phyloP scores from a whole-genome alignment of 2,329 filamentous ascomycete genomes.

The Anthostomella pinea region DNA sequence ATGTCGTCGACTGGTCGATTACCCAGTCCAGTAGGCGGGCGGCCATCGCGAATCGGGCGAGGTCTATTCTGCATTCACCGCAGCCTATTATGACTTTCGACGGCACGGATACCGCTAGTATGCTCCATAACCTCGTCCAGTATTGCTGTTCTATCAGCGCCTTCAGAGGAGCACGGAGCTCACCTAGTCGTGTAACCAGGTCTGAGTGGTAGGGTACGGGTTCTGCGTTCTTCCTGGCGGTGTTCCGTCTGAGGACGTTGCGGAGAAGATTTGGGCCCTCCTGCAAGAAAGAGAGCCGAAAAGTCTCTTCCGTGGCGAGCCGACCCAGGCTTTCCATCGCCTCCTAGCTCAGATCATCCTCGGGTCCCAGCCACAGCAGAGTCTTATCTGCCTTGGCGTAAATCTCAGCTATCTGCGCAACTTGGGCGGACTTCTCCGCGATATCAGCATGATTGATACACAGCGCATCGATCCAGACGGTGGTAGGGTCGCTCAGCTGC shows the following conservation, averaged over 20 bases:
- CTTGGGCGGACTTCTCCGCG: constrained; percentile 22
- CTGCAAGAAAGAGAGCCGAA: constrained; percentile 13
- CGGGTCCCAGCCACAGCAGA: constrained; percentile 19
- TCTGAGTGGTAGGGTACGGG: constrained; percentile 3
- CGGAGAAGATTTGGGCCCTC: constrained; percentile 3
- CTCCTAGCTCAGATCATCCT: constrained; percentile 17
- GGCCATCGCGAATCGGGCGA: constrained; percentile 18
- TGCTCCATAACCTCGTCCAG: constrained; percentile 21
- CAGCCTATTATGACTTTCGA: constrained; percentile 16
- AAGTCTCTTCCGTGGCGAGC: constrained; percentile 18
- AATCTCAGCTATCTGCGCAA: constrained; percentile 17
- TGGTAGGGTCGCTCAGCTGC: constrained; percentile 11
- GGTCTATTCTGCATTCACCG: constrained; percentile 13
- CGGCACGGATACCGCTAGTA: constrained; percentile 20
- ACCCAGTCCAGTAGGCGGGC: constrained; percentile 20
- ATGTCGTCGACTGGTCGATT: constrained; percentile 22
- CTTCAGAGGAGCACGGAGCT: constrained; percentile 17
- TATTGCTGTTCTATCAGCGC: constrained; percentile 20
- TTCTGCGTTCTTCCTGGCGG: constrained; percentile 13
- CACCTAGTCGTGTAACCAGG: constrained; percentile 15
- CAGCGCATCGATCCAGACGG: constrained; percentile 25
- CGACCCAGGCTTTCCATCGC: constrained; percentile 20
- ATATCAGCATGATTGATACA: constrained; percentile 24
- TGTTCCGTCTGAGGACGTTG: too few species aligned
- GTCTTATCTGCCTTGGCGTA: constrained; percentile 15